Evolutionary conservation across 345 rosid species (phyloP).

Genomic region (Moringa oleifera): DNA sequence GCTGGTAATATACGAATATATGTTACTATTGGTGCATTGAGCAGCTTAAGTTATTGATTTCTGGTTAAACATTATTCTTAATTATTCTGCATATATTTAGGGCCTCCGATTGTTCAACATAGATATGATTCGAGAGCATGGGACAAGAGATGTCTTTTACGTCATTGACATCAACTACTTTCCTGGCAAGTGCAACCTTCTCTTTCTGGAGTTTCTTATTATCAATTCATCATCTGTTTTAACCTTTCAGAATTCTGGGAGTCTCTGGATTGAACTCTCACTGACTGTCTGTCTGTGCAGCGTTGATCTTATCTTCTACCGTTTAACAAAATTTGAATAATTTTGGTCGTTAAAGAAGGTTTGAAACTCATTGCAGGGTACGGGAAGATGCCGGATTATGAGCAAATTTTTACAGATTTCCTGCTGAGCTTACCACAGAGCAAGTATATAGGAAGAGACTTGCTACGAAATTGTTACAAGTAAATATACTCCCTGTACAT

Average conservation of each 20-base stretch:
- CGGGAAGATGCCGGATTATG: constrained; percentile 88
- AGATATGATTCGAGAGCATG: constrained; percentile 83
- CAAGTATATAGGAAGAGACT: constrained; percentile 35
- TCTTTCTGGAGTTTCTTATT: no score
- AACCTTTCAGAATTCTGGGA: no score
- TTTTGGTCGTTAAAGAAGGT: neutral
- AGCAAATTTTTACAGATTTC: constrained; percentile 79
- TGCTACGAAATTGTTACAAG: neutral
- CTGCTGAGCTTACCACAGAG: constrained; percentile 40
- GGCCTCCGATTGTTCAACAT: constrained; percentile 81
- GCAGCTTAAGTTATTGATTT: neutral
- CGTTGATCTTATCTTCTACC: neutral
- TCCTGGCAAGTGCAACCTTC: constrained; percentile 53
- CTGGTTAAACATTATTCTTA: constrained; percentile 1
- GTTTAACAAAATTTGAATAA: no score
- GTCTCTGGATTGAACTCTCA: neutral
- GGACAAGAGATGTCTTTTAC: constrained; percentile 59
- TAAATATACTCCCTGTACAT: neutral
- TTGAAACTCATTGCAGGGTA: constrained; percentile 47
- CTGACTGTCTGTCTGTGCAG: neutral
- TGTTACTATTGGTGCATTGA: neutral
- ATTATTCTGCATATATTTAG: constrained; percentile 24
- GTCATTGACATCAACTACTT: constrained; percentile 95
- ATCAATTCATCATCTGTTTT: no score
- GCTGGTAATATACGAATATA: constrained; percentile 37